Percentiles rank a stretch among this genome's conserved stretches.
phyloP scores from a whole-genome alignment of 78 protist species.

The Anaeramoeba flamelloides region DNA sequence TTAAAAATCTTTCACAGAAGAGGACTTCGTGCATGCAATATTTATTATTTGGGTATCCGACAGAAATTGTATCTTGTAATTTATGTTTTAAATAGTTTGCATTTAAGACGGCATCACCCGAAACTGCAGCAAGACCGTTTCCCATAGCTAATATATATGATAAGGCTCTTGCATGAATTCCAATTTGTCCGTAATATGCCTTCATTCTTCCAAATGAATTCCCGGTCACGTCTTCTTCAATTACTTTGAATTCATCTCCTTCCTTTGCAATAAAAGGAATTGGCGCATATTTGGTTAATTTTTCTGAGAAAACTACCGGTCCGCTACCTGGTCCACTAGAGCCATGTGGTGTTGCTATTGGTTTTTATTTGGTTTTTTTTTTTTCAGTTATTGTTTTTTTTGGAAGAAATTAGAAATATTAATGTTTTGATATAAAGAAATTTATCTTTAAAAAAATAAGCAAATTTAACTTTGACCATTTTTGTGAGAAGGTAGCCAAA shows the following conservation, averaged over 20 bases:
- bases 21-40: slow-evolving; percentile 18
- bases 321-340: slow-evolving; percentile 25
- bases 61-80: neutral
- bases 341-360: slow-evolving; percentile 26
- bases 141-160: too few relatives aligned
- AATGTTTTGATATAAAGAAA: too few relatives aligned
- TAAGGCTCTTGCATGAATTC: neutral
- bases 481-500: too few relatives aligned
- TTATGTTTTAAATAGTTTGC: slow-evolving; percentile 6
- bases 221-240: neutral
- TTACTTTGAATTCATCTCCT: neutral
- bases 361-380: too few relatives aligned
- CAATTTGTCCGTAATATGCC: slow-evolving; percentile 12
- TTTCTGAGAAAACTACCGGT: slow-evolving; percentile 12
- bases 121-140: slow-evolving; percentile 4
- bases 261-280: neutral
- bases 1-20: slow-evolving; percentile 2
- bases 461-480: too few relatives aligned
- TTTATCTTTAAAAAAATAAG: too few relatives aligned
- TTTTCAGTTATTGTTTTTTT: too few relatives aligned
- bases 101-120: slow-evolving; percentile 23
- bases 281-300: slow-evolving; percentile 3
- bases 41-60: neutral
- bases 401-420: too few relatives aligned
- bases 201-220: neutral